Evolutionary conservation across 768 basidiomycete genomes (phyloP).

Genomic region (Lepiota venenata): DNA sequence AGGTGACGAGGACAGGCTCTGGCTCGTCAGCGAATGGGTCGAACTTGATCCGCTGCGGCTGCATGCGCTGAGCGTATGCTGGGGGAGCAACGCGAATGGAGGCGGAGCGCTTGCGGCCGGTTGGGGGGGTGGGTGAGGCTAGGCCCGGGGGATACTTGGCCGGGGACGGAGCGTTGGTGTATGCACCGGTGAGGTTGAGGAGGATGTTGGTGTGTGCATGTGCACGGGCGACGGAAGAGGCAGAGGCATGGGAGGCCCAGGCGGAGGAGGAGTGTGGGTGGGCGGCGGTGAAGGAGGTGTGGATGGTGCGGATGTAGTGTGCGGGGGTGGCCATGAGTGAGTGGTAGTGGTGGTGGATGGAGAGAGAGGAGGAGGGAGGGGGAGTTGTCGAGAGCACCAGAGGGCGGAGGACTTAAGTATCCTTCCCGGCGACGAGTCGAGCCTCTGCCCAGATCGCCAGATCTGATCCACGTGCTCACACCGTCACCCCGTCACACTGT

Average conservation of each 20-base stretch:
- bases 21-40: slow-evolving; percentile 35
- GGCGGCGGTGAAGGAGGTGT: slow-evolving; percentile 33
- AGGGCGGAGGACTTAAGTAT: neutral
- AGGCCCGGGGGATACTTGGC: slow-evolving; percentile 7
- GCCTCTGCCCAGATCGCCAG: neutral
- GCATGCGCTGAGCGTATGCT: slow-evolving; percentile 4
- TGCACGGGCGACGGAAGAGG: slow-evolving; percentile 14
- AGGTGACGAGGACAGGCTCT: neutral
- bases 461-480: neutral
- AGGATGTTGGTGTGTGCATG: slow-evolving; percentile 18
- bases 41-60: slow-evolving; percentile 24
- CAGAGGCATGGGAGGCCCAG: slow-evolving; percentile 20
- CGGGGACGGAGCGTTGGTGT: neutral
- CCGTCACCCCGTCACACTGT: slow-evolving; percentile 4
- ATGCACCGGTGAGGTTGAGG: slow-evolving; percentile 19
- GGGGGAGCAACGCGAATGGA: slow-evolving; percentile 22
- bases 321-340: slow-evolving; percentile 19
- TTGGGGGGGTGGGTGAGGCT: slow-evolving; percentile 2
- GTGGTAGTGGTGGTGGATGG: neutral
- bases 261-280: slow-evolving; percentile 20
- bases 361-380: neutral
- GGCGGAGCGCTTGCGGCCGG: slow-evolving; percentile 12
- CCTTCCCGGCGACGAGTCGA: neutral
- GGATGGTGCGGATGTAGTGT: slow-evolving; percentile 40
- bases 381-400: neutral